phyloP scores from a whole-genome alignment of 805 yeast species.

The Yamadazyma insecticola region DNA sequence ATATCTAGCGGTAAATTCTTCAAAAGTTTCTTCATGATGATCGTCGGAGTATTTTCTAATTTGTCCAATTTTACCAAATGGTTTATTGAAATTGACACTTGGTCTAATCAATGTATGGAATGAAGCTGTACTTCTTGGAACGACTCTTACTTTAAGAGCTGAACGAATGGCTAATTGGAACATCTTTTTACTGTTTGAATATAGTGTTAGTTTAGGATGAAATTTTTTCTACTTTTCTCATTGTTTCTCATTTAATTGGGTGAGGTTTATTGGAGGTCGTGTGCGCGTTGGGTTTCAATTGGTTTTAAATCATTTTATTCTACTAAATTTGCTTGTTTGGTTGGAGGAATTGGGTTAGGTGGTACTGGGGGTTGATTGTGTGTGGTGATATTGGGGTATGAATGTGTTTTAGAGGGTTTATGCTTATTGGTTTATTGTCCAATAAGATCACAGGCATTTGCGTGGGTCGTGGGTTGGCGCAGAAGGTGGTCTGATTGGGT shows the following conservation, averaged over 20 bases:
- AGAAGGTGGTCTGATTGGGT: no score
- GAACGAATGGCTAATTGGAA: conserved; percentile 39
- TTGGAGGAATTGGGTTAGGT: no score
- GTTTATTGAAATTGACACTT: conserved; percentile 2
- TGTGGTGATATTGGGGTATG: no score
- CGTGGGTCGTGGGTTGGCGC: no score
- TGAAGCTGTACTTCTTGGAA: conserved; percentile 17
- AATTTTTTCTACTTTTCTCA: not conserved
- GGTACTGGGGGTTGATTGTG: no score
- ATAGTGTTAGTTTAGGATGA: not conserved
- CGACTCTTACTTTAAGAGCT: conserved; percentile 31
- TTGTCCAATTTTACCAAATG: conserved; percentile 14
- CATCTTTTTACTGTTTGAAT: conserved; percentile 16
- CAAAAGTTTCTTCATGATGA: conserved; percentile 89
- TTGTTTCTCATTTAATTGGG: conserved; percentile 4
- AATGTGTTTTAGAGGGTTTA: no score
- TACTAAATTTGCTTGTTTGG: no score
- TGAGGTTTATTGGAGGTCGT: not conserved
- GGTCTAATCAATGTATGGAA: conserved; percentile 15
- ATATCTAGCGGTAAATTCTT: conserved; percentile 86
- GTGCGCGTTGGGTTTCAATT: no score
- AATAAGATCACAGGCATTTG: no score
- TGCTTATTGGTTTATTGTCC: no score
- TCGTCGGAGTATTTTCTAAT: conserved; percentile 71
- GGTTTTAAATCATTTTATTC: not conserved